Evolutionary conservation across 768 basidiomycete genomes (phyloP), one percentile per base, ranked within the genome.

Genomic region (Rhodotorula paludigena): DNA sequence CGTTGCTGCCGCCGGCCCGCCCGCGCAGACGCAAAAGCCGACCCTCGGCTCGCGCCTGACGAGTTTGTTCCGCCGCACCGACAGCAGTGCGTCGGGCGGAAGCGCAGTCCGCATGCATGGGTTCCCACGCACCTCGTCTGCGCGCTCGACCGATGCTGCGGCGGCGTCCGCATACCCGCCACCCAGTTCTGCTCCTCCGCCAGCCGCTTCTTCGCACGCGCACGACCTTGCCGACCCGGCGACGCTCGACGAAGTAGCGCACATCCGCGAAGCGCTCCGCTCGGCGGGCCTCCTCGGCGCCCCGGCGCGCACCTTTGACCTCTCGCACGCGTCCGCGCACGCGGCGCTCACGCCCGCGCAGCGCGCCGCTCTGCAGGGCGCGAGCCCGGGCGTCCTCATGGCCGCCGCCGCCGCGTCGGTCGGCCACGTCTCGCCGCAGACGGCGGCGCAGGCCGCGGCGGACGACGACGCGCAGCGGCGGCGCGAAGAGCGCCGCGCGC

Each of bases 401-500:
- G 20, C 54, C n/a, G 54, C 32, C 28, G 39, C 39, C 4, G 39
- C 54, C 3, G 39, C 25, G 25, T n/a, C 30, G 38, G 60, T 15
- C 28, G 35, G 35, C 18, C 25, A n/a, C n/a, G n/a, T n/a, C n/a
- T n/a, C n/a, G n/a, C n/a, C 18, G 21, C 28, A 30, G 33, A 7
- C 56, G 39, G n/a, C 39, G 55, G 4, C 48, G 55, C 23, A 9
- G 47, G 10, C 41, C 20, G 12, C 12, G n/a, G 28, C 15, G 3
- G 48, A 49, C 5, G 28, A 28, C 16, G n/a, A 28, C 28, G 48
- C 15, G 15, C 16, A 49, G 30, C 48, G 28, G 10, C 52, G 64
- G 20, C n/a, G 58, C 21, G 64, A 58, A 15, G 51, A 59, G n/a
- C n/a, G 65, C 10, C 45, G 65, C 20, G 44, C 42, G 41, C 12